Percentiles rank a stretch among this genome's conserved stretches.
phyloP scores from a whole-genome alignment of 2,329 filamentous ascomycete species.

The Trematosphaeria pertusa region DNA sequence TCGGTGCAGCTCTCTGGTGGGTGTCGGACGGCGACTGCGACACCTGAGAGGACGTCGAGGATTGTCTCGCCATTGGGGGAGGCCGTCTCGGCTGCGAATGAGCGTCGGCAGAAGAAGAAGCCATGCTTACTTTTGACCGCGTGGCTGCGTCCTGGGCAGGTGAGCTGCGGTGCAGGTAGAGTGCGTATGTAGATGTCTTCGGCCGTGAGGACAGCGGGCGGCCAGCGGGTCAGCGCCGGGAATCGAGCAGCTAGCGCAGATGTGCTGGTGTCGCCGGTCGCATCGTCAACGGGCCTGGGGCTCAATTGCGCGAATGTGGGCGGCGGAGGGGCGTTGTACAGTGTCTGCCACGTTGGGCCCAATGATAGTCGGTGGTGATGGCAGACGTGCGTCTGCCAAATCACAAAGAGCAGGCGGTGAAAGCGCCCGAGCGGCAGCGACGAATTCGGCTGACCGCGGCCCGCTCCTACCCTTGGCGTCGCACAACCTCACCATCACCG shows the following conservation, averaged over 20 bases:
- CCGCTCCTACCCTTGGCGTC: no score
- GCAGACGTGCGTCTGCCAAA: constrained; percentile 28
- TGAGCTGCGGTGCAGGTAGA: constrained; percentile 16
- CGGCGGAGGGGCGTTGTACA: constrained; percentile 32
- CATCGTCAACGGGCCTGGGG: constrained; percentile 30
- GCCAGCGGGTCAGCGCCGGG: no score
- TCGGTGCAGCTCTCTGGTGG: constrained; percentile 35
- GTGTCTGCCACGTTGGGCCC: constrained; percentile 41
- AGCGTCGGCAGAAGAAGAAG: constrained; percentile 41
- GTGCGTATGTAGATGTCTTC: no score
- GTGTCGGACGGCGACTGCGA: constrained; percentile 48
- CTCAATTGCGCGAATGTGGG: constrained; percentile 36
- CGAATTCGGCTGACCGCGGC: constrained; percentile 38
- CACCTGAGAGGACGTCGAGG: constrained; percentile 43
- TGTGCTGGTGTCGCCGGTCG: constrained; percentile 2
- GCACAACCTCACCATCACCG: constrained; percentile 19
- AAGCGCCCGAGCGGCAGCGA: constrained; percentile 19
- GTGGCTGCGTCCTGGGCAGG: constrained; percentile 24
- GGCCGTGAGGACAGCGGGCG: no score
- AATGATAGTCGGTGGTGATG: constrained; percentile 35
- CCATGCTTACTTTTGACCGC: constrained; percentile 43
- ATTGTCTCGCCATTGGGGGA: constrained; percentile 43
- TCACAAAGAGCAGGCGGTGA: constrained; percentile 37
- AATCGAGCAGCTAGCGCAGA: background rate
- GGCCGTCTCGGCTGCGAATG: constrained; percentile 47